Percentiles rank a stretch among this genome's conserved stretches.
phyloP scores from a whole-genome alignment of 495 filamentous ascomycete genomes.

The Cercophora newfieldiana region DNA sequence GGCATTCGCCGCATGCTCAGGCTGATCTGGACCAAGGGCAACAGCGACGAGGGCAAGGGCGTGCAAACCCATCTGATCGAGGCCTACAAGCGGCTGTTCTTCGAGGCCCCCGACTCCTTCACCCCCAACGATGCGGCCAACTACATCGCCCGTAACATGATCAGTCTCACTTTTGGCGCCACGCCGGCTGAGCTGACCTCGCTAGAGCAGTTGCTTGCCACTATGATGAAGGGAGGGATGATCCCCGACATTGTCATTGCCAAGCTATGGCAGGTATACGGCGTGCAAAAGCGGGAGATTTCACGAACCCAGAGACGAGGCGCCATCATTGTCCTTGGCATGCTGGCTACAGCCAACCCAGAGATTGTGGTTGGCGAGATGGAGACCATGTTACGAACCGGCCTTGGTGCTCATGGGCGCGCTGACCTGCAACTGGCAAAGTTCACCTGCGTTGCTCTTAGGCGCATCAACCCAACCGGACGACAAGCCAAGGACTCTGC shows the following conservation, averaged over 20 bases:
- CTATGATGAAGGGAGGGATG: constrained; percentile 93
- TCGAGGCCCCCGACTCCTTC: constrained; percentile 87
- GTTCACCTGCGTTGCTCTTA: constrained; percentile 90
- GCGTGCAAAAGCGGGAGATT: constrained; percentile 88
- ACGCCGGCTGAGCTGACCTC: constrained; percentile 94
- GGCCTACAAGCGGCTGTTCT: constrained; percentile 93
- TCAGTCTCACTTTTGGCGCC: constrained; percentile 92
- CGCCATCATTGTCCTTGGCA: constrained; percentile 93
- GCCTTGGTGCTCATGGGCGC: constrained; percentile 76
- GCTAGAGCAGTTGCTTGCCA: constrained; percentile 88
- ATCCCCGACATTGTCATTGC: constrained; percentile 82
- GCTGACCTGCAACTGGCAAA: constrained; percentile 85
- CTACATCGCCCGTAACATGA: constrained; percentile 98
- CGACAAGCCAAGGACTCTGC: constrained; percentile 72
- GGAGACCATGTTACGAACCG: constrained; percentile 88
- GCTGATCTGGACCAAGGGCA: constrained; percentile 98
- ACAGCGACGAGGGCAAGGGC: constrained; percentile 97
- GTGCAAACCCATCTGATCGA: constrained; percentile 97
- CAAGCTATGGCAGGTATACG: constrained; percentile 97
- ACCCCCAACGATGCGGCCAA: constrained; percentile 88
- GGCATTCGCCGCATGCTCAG: constrained; percentile 94
- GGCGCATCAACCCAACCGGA: constrained; percentile 82
- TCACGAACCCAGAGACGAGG: constrained; percentile 89
- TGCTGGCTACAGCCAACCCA: constrained; percentile 90
- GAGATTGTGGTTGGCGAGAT: constrained; percentile 92